phyloP scores from a whole-genome alignment of 2,329 filamentous ascomycete genomes.

The Colletotrichum zoysiae region DNA sequence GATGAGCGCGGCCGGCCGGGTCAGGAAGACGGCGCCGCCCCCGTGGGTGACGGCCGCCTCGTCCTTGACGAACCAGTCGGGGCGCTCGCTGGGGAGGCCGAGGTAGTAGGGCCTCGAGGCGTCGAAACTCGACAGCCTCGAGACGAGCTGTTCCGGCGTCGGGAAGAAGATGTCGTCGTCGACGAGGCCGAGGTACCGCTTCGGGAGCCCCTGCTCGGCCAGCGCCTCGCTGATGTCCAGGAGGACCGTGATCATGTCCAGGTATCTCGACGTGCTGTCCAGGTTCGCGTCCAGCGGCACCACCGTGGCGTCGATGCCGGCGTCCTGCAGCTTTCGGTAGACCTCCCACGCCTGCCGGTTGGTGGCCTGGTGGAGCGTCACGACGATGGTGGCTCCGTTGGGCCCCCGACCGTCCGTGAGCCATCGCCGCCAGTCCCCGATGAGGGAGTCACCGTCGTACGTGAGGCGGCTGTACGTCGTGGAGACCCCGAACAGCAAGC shows the following conservation, averaged over 20 bases:
- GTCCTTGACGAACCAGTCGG: constrained; percentile 57
- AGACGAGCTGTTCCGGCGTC: constrained; percentile 54
- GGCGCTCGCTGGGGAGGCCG: constrained; percentile 58
- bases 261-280: constrained; percentile 53
- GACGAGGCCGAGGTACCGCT: constrained; percentile 58
- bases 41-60: constrained; percentile 57
- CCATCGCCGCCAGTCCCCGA: constrained; percentile 60
- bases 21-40: constrained; percentile 60
- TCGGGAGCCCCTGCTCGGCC: constrained; percentile 51
- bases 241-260: constrained; percentile 54
- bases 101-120: constrained; percentile 55
- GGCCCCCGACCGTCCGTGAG: constrained; percentile 56
- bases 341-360: constrained; percentile 50
- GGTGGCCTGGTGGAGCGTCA: constrained; percentile 56
- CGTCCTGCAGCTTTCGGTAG: constrained; percentile 35
- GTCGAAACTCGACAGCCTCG: constrained; percentile 49
- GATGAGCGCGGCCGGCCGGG: constrained; percentile 49
- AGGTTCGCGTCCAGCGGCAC: constrained; percentile 48
- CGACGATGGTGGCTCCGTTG: constrained; percentile 59
- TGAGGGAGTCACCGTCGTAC: constrained; percentile 54
- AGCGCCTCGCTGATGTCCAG: constrained; percentile 51
- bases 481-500: constrained; percentile 50
- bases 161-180: constrained; percentile 63
- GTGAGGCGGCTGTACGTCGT: constrained; percentile 57
- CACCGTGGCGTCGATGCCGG: constrained; percentile 45